These are phyloP conservation scores for Venturia aucupariae DNA, from an alignment of 2,329 filamentous ascomycete genomes.

Conservation along the genomic window DNA sequence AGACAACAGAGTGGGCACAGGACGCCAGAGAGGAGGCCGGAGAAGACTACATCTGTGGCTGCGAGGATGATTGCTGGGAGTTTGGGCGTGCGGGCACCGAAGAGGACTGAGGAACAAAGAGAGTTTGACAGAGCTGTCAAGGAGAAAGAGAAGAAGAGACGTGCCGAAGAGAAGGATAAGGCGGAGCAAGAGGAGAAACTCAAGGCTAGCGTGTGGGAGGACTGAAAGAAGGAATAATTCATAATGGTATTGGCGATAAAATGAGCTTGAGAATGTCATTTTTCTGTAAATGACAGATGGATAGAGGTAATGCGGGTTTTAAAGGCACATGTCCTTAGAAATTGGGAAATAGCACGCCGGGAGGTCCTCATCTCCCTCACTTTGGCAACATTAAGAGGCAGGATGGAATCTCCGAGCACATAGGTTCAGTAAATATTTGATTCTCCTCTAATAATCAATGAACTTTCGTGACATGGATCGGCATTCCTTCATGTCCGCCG, in stretches of 20 bases:
- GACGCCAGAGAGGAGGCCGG: constrained; percentile 40
- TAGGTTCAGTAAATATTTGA: neutral
- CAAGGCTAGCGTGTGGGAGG: constrained; percentile 84
- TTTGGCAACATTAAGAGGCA: neutral
- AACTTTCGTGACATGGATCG: too few relatives aligned
- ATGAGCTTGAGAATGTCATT: neutral
- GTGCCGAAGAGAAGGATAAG: constrained; percentile 56
- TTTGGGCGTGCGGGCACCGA: constrained; percentile 70
- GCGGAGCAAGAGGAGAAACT: constrained; percentile 56
- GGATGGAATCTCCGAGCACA: neutral
- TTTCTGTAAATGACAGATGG: neutral
- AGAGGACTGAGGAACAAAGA: constrained; percentile 77
- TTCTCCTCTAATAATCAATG: neutral
- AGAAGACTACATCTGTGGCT: constrained; percentile 91
- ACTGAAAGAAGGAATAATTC: constrained; percentile 25
- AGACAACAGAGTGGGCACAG: neutral
- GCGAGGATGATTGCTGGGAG: constrained; percentile 82
- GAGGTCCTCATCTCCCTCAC: neutral
- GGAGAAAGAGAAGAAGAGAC: constrained; percentile 72
- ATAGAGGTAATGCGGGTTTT: neutral
- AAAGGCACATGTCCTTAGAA: neutral
- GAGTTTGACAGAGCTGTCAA: constrained; percentile 75
- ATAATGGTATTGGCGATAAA: neutral
- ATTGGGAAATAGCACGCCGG: neutral
- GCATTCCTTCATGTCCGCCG: neutral